Evolutionary conservation across 2,329 filamentous ascomycete genomes (phyloP).

Genomic region (Aspergillus costaricaensis): DNA sequence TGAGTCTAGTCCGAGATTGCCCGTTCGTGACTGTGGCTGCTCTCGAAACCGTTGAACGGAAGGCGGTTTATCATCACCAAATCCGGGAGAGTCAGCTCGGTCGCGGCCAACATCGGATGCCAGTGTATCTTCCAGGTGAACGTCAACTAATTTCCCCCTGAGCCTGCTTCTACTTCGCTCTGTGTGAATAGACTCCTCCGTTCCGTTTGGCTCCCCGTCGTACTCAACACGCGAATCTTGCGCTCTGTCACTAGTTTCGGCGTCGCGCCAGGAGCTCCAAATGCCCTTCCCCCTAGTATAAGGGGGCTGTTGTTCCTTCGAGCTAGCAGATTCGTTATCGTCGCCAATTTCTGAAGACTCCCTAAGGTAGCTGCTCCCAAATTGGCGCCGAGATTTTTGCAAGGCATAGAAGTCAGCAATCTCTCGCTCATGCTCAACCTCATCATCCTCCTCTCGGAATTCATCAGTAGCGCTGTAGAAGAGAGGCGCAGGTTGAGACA

Average conservation of each 20-base stretch:
- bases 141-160: conserved; percentile 75
- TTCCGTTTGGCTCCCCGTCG: conserved; percentile 38
- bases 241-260: conserved; percentile 44
- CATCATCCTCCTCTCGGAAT: conserved; percentile 89
- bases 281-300: conserved; percentile 53
- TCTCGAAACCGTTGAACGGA: conserved; percentile 60
- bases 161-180: conserved; percentile 55
- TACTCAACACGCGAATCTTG: conserved; percentile 40
- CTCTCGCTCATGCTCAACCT: conserved; percentile 84
- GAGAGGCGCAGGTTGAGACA: conserved; percentile 80
- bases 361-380: conserved; percentile 78
- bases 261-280: conserved; percentile 59
- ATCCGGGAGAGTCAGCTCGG: conserved; percentile 42
- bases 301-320: conserved; percentile 44
- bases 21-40: conserved; percentile 41
- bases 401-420: conserved; percentile 93
- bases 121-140: conserved; percentile 73
- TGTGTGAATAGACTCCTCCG: conserved; percentile 32
- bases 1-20: conserved; percentile 41
- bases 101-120: conserved; percentile 48
- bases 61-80: conserved; percentile 50
- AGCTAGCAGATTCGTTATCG: conserved; percentile 58
- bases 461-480: conserved; percentile 91
- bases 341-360: conserved; percentile 84
- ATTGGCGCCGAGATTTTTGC: conserved; percentile 84